Base-by-base conservation (phyloP, 2,329 filamentous ascomycete species). In the Chrysoporthe austroafricana region DNA sequence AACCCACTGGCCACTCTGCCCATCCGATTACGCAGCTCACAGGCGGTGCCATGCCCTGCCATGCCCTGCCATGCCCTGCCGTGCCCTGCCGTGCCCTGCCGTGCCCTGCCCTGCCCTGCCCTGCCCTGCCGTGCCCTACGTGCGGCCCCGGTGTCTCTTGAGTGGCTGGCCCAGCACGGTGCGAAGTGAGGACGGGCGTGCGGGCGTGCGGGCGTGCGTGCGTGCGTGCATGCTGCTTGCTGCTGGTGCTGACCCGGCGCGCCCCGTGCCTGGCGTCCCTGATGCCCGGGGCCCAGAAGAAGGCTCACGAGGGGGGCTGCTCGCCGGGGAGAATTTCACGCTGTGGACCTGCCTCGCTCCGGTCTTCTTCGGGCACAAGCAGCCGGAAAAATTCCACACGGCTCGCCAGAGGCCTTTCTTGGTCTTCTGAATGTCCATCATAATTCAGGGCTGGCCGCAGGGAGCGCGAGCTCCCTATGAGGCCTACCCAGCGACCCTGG, bases 401-500 rank as follows among this genome's bases (percentile, higher is more conserved):
- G 16, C 42, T 62, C 58, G 32, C n/a, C 48, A 54, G 48, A 54
- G 32, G 64, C 39, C 32, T 42, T 42, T n/a, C 34, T 56, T 18
- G 39, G 44, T 48, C 14, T 16, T 62, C 42, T 62, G 50, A 56
- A 62, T 14, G 42, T 21, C 9, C 14, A 26, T 48, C 46, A 50
- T 39, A 58, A 58, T 42, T 9, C 34, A 60, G 39, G 43, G 56
- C 42, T 65, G 63, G 32, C 42, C 34, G 21, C n/a, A 32, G 34
- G 39, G 39, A 42, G 39, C 48, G 26, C 8, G 48, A 50, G 43
- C 44, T 46, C 36, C 48, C 58, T 46, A 46, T 54, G 18, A 56
- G 32, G 62, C 54, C 52, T 64, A 58, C 62, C 62, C 36, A 32
- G 43, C 54, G 64, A 69, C 54, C 60, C 67, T 69, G 13, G 59